phyloP scores from a whole-genome alignment of 1,139 yeast genomes.

The Hanseniaspora sp. region DNA sequence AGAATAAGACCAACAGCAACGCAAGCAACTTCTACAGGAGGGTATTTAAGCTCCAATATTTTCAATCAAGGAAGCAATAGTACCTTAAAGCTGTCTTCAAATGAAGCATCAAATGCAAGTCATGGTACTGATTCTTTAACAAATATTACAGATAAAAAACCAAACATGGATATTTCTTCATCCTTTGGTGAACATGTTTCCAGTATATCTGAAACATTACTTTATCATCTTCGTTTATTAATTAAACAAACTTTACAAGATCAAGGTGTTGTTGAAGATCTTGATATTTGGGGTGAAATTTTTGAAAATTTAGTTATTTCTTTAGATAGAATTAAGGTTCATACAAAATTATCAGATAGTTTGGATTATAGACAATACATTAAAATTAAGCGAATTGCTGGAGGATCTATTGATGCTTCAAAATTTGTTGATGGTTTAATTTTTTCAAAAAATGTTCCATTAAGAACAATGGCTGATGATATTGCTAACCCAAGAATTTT shows the following conservation, averaged over 20 bases:
- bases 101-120: neutral
- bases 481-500: conserved; percentile 65
- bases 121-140: neutral
- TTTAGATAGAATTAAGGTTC: conserved; percentile 43
- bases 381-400: conserved; percentile 72
- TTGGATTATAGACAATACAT: conserved; percentile 80
- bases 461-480: conserved; percentile 60
- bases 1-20: conserved; percentile 32
- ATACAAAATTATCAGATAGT: conserved; percentile 54
- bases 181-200: conserved; percentile 2
- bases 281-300: conserved; percentile 45
- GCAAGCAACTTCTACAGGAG: conserved; percentile 4
- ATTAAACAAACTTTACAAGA: conserved; percentile 56
- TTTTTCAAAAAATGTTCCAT: conserved; percentile 76
- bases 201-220: conserved; percentile 29
- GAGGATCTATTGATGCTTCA: conserved; percentile 56
- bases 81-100: too few species aligned
- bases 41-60: conserved; percentile 13
- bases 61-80: neutral
- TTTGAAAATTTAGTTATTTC: conserved; percentile 38
- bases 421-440: conserved; percentile 64
- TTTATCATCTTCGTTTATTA: conserved; percentile 29
- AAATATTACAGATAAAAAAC: neutral
- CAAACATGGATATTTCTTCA: neutral
- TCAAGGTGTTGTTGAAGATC: conserved; percentile 43